Percentiles rank a stretch among this genome's conserved stretches.
Evolutionary conservation across 2,329 filamentous ascomycete genomes (phyloP).

Genomic region (Dactylellina leptospora): DNA sequence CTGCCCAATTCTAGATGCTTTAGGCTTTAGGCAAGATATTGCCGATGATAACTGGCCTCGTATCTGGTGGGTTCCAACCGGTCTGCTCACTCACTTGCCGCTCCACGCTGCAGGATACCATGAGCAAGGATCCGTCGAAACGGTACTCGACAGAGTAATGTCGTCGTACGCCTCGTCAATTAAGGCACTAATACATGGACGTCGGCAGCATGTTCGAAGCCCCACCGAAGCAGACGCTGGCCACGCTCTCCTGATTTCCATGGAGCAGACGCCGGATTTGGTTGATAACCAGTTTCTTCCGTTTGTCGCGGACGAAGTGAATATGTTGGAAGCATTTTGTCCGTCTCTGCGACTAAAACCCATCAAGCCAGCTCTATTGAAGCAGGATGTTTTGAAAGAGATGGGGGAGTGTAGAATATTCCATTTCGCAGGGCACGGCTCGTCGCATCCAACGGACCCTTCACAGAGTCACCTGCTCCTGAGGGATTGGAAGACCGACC

Average conservation of each 20-base stretch:
- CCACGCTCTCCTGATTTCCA: constrained; percentile 58
- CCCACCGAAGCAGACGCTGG: background rate
- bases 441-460: background rate
- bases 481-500: background rate
- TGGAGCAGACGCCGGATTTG: constrained; percentile 57
- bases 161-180: constrained; percentile 61
- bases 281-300: background rate
- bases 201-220: constrained; percentile 19
- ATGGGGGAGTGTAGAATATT: background rate
- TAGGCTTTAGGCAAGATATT: constrained; percentile 54
- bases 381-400: background rate
- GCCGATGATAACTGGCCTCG: constrained; percentile 50
- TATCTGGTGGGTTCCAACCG: constrained; percentile 60
- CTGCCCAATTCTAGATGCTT: constrained; percentile 57
- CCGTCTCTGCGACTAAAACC: background rate
- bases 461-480: background rate
- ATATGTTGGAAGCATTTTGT: background rate
- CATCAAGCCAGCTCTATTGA: background rate
- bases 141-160: constrained; percentile 59
- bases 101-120: constrained; percentile 60
- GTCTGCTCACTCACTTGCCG: constrained; percentile 57
- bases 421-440: background rate
- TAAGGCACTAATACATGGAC: constrained; percentile 58
- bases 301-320: background rate
- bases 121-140: constrained; percentile 46